Conservation (phyloP, 306 rosid species). For the Crotalaria pallida region DNA sequence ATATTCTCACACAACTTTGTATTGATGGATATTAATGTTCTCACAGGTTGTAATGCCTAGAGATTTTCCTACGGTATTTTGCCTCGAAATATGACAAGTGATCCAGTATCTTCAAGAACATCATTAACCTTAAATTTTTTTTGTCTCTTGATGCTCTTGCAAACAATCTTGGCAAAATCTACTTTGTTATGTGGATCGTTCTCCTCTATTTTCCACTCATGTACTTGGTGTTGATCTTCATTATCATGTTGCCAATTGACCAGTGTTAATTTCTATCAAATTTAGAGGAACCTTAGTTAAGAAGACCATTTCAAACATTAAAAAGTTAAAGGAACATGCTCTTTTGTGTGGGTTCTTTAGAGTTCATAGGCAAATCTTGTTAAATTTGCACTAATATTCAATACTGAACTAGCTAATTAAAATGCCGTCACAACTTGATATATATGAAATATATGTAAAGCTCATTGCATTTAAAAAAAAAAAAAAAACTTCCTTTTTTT, state of each 20-base stretch:
- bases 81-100: constrained; percentile 62
- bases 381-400: no score
- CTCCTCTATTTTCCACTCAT: no score
- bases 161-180: no score
- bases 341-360: not conserved
- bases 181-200: no score
- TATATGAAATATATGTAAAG: not conserved
- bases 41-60: constrained; percentile 77
- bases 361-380: no score
- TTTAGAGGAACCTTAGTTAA: no score
- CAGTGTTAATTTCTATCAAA: no score
- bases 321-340: not conserved
- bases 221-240: no score
- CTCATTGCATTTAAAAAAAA: not conserved
- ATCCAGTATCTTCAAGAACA: not conserved
- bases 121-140: not conserved
- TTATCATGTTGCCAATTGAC: no score
- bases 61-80: constrained; percentile 88
- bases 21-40: not conserved
- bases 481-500: not conserved
- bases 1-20: not conserved
- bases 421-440: not conserved
- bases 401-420: not conserved
- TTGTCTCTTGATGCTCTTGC: no score
- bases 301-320: no score